A percentile compares a stretch with the other conserved stretches of the same genome.
phyloP scores from a whole-genome alignment of 352 stramenopile species.

The Phytophthora fragariaefolia region DNA sequence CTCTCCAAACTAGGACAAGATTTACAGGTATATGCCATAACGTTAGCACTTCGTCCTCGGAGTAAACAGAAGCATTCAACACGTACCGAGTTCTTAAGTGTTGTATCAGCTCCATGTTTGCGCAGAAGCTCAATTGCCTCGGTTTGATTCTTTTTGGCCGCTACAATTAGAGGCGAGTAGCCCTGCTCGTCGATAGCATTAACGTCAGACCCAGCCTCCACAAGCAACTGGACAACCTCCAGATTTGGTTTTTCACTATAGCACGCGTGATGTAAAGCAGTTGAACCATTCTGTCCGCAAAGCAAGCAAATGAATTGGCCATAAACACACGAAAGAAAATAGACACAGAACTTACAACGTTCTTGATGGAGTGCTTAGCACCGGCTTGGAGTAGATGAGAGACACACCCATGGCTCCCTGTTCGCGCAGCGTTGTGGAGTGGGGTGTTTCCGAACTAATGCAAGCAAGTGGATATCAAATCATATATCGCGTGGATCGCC shows the following conservation, averaged over 20 bases:
- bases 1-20: conserved; percentile 65
- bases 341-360: conserved; percentile 50
- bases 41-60: no score
- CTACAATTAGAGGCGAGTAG: conserved; percentile 72
- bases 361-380: conserved; percentile 51
- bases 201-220: conserved; percentile 66
- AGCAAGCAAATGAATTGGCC: neutral
- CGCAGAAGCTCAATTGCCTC: conserved; percentile 63
- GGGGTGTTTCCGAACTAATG: conserved; percentile 87
- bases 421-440: conserved; percentile 73
- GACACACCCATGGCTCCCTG: conserved; percentile 57
- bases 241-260: conserved; percentile 72
- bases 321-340: neutral
- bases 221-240: conserved; percentile 58
- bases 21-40: no score
- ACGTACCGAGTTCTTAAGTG: conserved; percentile 54
- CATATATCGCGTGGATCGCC: no score
- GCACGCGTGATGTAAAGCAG: conserved; percentile 78
- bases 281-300: conserved; percentile 63
- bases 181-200: conserved; percentile 68
- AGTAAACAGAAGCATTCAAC: no score
- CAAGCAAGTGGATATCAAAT: neutral
- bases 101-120: conserved; percentile 54
- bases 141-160: conserved; percentile 78
- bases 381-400: conserved; percentile 55